These are phyloP conservation scores for Heterobasidion irregulare DNA, from an alignment of 1,284 basidiomycete species.

Conservation along the genomic window DNA sequence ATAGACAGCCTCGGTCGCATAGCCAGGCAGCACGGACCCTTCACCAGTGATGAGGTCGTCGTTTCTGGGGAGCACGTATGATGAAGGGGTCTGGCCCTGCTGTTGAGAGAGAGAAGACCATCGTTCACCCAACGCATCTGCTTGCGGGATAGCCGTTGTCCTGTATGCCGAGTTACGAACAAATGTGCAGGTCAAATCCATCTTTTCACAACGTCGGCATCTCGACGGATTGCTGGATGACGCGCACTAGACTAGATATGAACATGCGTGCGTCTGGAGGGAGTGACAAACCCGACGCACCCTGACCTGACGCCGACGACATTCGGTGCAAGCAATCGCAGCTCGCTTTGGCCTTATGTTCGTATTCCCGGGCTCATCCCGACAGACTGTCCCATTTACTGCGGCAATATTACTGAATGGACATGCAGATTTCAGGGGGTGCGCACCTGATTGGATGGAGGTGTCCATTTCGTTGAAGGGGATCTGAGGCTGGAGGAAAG, in stretches of 20 bases:
- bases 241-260: neutral
- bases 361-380: neutral
- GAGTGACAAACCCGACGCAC: constrained; percentile 14
- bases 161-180: constrained; percentile 1
- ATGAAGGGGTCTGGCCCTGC: too few species aligned
- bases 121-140: neutral
- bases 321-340: constrained; percentile 32
- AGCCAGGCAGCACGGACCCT: too few species aligned
- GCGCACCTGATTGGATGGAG: neutral
- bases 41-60: too few species aligned
- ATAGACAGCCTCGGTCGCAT: too few species aligned
- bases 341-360: constrained; percentile 20
- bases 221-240: constrained; percentile 1
- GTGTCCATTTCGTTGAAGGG: neutral
- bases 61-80: too few species aligned
- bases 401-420: too few species aligned
- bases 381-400: too few species aligned
- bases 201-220: constrained; percentile 13
- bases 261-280: neutral
- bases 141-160: neutral
- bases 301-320: constrained; percentile 35
- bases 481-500: neutral
- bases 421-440: too few species aligned
- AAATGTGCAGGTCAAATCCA: constrained; percentile 8
- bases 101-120: neutral